Base-by-base conservation (phyloP, 2,329 filamentous ascomycete species). In the Nigrospora sphaerica region DNA sequence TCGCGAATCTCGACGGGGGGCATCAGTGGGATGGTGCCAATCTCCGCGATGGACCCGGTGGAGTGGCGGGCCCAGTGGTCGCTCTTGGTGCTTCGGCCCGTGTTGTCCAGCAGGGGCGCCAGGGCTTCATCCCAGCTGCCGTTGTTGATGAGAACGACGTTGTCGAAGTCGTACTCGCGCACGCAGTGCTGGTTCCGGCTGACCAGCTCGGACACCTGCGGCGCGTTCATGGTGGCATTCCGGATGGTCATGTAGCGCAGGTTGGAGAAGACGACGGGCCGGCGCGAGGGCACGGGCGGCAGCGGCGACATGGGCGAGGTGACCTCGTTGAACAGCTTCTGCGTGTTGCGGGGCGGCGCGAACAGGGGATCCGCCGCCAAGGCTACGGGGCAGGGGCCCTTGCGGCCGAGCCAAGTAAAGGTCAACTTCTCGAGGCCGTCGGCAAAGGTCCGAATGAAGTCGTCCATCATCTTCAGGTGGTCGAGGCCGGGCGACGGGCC, bases 91-190 rank as follows among this genome's bases (percentile, higher is more conserved):
- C 54, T 68, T 51, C 62, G 71, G 57, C 61, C 69, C 51, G 57
- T 66, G 51, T 70, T 62, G 59, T 72, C 58, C 58, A 77, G 80
- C 47, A 95, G 69, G 2, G 86, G 85, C 35, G 81, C 79, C n/a
- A 95, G 75, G 0, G 88, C 88, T 31, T 90, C 84, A 48, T 93
- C 85, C 88, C 88, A 95, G 47, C 74, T 84, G 28, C 86, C 88
- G 32, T 72, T 72, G 49, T 78, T 75, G 43, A 81, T 74, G 38
- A 95, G 75, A 31, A 77, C 72, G 16, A 91, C 82, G 51, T 87
- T 83, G 60, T 90, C 83, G 62, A 95, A 89, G 61, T 89, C 83
- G 59, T 92, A 88, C 59, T 92, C 85, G 52, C 78, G 75, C 39
- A 95, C 78, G 1, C 81, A 84, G 46, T 72, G 70, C 31, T 80